Percentiles rank a stretch among this genome's conserved stretches.
These are phyloP conservation scores for Aureobasidium mangrovei DNA, from an alignment of 2,329 filamentous ascomycete species.

Conservation along the genomic window DNA sequence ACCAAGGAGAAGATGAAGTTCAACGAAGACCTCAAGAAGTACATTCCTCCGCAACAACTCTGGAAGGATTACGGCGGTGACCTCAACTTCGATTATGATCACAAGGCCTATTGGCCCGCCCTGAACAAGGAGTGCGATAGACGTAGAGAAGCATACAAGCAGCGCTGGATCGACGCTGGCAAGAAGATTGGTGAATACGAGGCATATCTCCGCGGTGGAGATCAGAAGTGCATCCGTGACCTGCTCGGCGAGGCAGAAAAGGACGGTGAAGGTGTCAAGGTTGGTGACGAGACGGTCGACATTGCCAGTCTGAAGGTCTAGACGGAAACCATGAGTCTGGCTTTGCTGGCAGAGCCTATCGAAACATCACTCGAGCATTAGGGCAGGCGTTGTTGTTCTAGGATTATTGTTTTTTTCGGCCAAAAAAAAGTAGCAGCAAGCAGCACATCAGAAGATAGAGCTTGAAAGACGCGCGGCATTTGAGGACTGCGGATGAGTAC, in stretches of 20 bases:
- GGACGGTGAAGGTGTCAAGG: slow-evolving; percentile 5
- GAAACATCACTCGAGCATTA: not conserved
- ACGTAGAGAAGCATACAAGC: slow-evolving; percentile 52
- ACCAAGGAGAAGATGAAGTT: slow-evolving; percentile 95
- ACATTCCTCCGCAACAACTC: slow-evolving; percentile 74
- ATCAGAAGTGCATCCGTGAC: slow-evolving; percentile 24
- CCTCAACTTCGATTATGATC: slow-evolving; percentile 86
- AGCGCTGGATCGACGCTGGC: slow-evolving; percentile 72
- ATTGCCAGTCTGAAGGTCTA: slow-evolving; percentile 20
- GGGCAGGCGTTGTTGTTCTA: slow-evolving; percentile 2
- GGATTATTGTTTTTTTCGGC: not conserved
- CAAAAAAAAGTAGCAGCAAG: not conserved
- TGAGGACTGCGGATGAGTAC: too few species aligned
- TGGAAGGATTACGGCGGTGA: slow-evolving; percentile 71
- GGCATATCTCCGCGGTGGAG: slow-evolving; percentile 71
- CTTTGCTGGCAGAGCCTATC: slow-evolving; percentile 9
- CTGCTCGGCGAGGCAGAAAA: slow-evolving; percentile 16
- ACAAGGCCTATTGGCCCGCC: slow-evolving; percentile 80
- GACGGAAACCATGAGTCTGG: not conserved
- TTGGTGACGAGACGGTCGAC: slow-evolving; percentile 17
- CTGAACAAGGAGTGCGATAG: slow-evolving; percentile 62
- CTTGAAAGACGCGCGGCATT: not conserved
- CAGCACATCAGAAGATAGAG: slow-evolving; percentile 1
- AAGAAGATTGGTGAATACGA: slow-evolving; percentile 80
- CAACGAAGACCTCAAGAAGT: slow-evolving; percentile 80